Conservation (phyloP, 192 early-diverging fungal species). For the Pilobolus umbonatus region DNA sequence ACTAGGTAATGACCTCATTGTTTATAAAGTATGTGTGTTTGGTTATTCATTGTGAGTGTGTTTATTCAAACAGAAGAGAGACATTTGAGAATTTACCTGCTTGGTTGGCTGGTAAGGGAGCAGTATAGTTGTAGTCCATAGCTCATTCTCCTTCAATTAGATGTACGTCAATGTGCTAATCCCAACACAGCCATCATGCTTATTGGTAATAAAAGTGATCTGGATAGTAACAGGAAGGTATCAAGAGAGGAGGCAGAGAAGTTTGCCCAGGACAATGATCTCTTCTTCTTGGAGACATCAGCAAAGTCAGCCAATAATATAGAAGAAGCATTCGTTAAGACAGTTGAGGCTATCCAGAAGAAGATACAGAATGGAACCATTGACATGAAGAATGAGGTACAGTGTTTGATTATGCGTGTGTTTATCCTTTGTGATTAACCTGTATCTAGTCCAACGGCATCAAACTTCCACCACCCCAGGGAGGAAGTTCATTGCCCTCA, state of each 20-base stretch:
- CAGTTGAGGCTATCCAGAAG: slow-evolving; percentile 70
- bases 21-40: not conserved
- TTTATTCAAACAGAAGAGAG: slow-evolving; percentile 42
- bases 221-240: slow-evolving; percentile 69
- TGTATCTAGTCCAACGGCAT: slow-evolving; percentile 40
- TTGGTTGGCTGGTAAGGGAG: slow-evolving; percentile 62
- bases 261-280: slow-evolving; percentile 79
- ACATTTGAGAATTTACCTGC: slow-evolving; percentile 71
- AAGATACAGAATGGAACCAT: slow-evolving; percentile 75
- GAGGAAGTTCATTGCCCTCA: slow-evolving; percentile 25
- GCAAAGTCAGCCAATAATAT: slow-evolving; percentile 89
- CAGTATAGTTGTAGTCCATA: not conserved
- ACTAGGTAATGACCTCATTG: slow-evolving; percentile 37
- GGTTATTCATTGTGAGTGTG: too few species aligned
- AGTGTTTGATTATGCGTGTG: not conserved
- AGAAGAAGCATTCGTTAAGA: slow-evolving; percentile 73
- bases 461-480: slow-evolving; percentile 61
- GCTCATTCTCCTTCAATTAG: slow-evolving; percentile 29
- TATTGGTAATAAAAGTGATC: slow-evolving; percentile 91
- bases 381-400: slow-evolving; percentile 62
- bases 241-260: slow-evolving; percentile 83
- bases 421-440: slow-evolving; percentile 4
- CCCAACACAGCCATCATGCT: slow-evolving; percentile 89
- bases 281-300: slow-evolving; percentile 89
- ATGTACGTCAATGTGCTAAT: slow-evolving; percentile 85